Base-by-base conservation (phyloP, 345 rosid genomes). In the Ailanthus altissimus region DNA sequence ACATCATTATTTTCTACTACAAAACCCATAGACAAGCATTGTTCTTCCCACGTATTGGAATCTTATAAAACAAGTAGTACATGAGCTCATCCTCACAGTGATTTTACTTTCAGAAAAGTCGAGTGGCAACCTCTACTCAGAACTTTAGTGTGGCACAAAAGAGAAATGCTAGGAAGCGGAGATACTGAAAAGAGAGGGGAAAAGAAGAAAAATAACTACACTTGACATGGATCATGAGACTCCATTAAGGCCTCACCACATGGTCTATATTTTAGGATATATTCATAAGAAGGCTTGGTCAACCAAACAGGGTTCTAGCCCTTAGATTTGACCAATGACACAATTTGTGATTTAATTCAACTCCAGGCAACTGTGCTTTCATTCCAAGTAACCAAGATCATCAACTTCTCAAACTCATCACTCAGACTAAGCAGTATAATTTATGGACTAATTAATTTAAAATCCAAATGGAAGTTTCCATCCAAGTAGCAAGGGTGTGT, bases 201-300 rank as follows among this genome's bases (percentile, higher is more conserved):
- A 20, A 65, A 59, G 45, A 18, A 20, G 42, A 20, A 38, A 20
- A 61, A 21, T 21, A 57, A 15, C 21, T 7, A 59, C 43, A 46
- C 16, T 58, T 25, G 16, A 73, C 1, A 46, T 2, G 13, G 13
- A 26, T 26, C 9, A 9, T 7, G 11, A 25, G 51, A 28, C 25
- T 73, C 56, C 58, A 47, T 45, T 61, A 6, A 58, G 43, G 10
- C 40, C 54, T 46, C n/a, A 73, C 76, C 58, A 73, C 25, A 43
- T 60, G 54, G 43, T 21, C 57, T 16, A 11, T 2, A 9, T 2
- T 25, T 10, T 15, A 26, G 54, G 56, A 73, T 25, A n/a, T 20
- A 73, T 15, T 16, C n/a, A 25, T 45, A 42, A 2, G 5, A n/a
- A 26, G 42, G 43, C 66, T 59, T 16, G 67, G 25, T 14, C 12